These are phyloP conservation scores for Stemphylium beticola DNA, from an alignment of 2,329 filamentous ascomycete species.

Conservation along the genomic window DNA sequence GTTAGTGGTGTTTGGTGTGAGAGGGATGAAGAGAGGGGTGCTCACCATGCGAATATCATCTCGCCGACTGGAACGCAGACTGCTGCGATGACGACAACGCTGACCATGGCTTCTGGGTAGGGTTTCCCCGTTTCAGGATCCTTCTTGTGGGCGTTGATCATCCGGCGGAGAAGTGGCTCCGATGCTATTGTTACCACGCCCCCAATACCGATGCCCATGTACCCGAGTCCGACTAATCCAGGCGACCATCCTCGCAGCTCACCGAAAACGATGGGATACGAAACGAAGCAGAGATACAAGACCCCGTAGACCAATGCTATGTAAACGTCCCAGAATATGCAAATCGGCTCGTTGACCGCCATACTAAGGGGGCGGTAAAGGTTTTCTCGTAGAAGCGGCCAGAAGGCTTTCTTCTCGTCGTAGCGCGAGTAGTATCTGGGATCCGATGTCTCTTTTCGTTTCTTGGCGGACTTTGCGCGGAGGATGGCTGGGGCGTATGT, in stretches of 20 bases:
- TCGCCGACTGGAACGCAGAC: conserved; percentile 78
- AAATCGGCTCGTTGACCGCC: conserved; percentile 83
- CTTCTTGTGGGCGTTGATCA: conserved; percentile 77
- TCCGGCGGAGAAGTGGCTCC: conserved; percentile 73
- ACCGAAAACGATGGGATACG: conserved; percentile 84
- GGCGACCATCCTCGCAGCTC: conserved; percentile 77
- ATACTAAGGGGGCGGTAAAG: conserved; percentile 79
- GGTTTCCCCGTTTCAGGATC: conserved; percentile 77
- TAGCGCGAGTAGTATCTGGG: conserved; percentile 79
- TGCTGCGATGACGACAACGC: conserved; percentile 78
- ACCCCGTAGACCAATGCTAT: conserved; percentile 83
- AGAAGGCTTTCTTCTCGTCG: conserved; percentile 71
- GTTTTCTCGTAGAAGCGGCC: conserved; percentile 73
- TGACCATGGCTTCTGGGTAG: conserved; percentile 80
- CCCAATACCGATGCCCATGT: conserved; percentile 72
- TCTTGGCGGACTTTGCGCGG: conserved; percentile 70
- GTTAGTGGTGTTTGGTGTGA: background rate
- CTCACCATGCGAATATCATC: conserved; percentile 79
- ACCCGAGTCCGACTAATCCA: conserved; percentile 76
- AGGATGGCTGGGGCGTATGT: conserved; percentile 79
- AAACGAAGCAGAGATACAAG: conserved; percentile 88
- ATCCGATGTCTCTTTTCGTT: conserved; percentile 77
- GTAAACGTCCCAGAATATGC: conserved; percentile 76
- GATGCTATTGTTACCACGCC: conserved; percentile 57
- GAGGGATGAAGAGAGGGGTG: background rate